phyloP scores from a whole-genome alignment of 257 asterid species.

The Primulina tabacum region DNA sequence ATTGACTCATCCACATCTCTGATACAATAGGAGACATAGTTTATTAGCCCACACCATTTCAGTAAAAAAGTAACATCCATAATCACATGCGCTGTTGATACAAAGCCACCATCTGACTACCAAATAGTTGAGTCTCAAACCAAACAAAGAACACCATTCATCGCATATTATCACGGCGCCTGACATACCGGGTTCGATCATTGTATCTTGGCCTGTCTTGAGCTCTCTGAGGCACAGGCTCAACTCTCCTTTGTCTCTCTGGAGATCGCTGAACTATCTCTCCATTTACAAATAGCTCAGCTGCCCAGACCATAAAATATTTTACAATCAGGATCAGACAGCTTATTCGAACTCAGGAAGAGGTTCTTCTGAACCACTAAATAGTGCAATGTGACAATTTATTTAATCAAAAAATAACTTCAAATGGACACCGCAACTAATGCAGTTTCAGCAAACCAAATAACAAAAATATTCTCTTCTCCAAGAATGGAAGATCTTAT shows the following conservation, averaged over 20 bases:
- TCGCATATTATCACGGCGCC: slow-evolving; percentile 71
- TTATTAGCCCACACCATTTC: slow-evolving; percentile 16
- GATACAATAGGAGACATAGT: not conserved
- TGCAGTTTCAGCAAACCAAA: not conserved
- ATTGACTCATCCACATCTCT: slow-evolving; percentile 13
- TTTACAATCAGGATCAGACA: not conserved
- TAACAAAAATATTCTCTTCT: no score
- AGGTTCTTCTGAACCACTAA: not conserved
- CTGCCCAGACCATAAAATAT: slow-evolving; percentile 35
- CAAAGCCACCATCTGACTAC: slow-evolving; percentile 11
- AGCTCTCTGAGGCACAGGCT: slow-evolving; percentile 88
- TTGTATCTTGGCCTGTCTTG: slow-evolving; percentile 92
- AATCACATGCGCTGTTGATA: slow-evolving; percentile 9
- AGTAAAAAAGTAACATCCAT: not conserved
- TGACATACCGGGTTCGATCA: slow-evolving; percentile 75
- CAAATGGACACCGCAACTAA: not conserved
- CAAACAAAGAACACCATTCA: slow-evolving; percentile 26
- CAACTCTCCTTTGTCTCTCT: slow-evolving; percentile 92
- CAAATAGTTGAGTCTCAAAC: slow-evolving; percentile 4
- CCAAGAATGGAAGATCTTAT: no score
- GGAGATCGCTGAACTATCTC: slow-evolving; percentile 94
- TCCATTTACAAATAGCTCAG: slow-evolving; percentile 84
- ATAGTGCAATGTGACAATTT: not conserved
- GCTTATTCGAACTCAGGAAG: not conserved
- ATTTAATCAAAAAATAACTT: not conserved